Conservation (phyloP, 257 asterid species). For the Solanum neorickii region DNA sequence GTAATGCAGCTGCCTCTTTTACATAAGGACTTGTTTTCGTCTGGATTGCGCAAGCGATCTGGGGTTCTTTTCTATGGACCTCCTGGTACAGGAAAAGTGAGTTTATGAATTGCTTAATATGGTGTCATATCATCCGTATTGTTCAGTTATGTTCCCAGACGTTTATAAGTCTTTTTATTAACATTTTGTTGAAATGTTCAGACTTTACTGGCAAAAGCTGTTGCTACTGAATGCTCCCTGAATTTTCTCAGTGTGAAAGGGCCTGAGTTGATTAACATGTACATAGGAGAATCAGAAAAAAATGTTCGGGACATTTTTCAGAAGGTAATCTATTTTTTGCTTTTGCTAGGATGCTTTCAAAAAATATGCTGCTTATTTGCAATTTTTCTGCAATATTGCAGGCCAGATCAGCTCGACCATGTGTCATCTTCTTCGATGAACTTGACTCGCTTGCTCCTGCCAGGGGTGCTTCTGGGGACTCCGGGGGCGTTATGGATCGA, state of each 20-base stretch:
- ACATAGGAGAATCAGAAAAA: conserved; percentile 98
- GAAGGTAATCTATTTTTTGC: conserved; percentile 39
- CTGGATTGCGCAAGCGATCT: conserved; percentile 95
- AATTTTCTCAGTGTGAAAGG: conserved; percentile 95
- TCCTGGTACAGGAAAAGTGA: conserved; percentile 98
- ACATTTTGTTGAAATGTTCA: conserved; percentile 25
- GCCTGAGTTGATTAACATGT: conserved; percentile 96
- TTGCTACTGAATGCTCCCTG: conserved; percentile 95
- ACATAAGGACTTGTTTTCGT: conserved; percentile 92
- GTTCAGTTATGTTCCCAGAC: neutral
- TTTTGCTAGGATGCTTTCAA: neutral
- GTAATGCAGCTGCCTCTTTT: conserved; percentile 75
- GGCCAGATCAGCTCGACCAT: conserved; percentile 99
- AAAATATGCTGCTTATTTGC: neutral
- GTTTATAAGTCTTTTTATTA: neutral
- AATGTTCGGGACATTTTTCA: conserved; percentile 89
- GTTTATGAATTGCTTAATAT: conserved; percentile 2
- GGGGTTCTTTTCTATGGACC: conserved; percentile 99
- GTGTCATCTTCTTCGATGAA: conserved; percentile 95
- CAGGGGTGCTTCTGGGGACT: conserved; percentile 98
- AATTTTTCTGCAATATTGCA: conserved; percentile 11
- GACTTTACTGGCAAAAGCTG: conserved; percentile 97
- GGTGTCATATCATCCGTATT: neutral
- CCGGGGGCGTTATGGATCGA: conserved; percentile 98
- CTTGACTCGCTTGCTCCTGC: conserved; percentile 99